Percentiles rank a stretch among this genome's conserved stretches.
Evolutionary conservation across 495 filamentous ascomycete species (phyloP).

Genomic region (Xylaria grammica): DNA sequence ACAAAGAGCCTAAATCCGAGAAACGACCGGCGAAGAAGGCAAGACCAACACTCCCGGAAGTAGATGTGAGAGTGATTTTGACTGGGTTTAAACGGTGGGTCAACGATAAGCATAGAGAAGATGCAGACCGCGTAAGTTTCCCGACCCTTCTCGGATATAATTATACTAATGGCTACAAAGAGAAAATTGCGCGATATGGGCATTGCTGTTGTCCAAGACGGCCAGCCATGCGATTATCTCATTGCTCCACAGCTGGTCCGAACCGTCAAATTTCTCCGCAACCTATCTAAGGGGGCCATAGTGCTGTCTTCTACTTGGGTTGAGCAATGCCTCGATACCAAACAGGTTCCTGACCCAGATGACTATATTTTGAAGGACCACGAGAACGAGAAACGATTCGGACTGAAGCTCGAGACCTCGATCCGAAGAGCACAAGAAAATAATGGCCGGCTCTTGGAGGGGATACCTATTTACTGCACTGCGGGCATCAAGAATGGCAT

Average conservation of each 20-base stretch:
- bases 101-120: conserved; percentile 68
- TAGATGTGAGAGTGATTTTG: conserved; percentile 73
- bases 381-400: conserved; percentile 70
- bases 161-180: conserved; percentile 52
- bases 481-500: conserved; percentile 76
- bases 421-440: conserved; percentile 74
- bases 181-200: conserved; percentile 83
- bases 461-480: conserved; percentile 80
- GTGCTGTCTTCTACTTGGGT: conserved; percentile 81
- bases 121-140: conserved; percentile 74
- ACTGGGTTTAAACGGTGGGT: conserved; percentile 84
- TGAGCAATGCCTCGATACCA: conserved; percentile 68
- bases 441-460: conserved; percentile 71
- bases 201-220: conserved; percentile 77
- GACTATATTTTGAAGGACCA: conserved; percentile 72
- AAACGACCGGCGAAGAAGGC: conserved; percentile 61
- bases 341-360: conserved; percentile 58
- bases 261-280: conserved; percentile 90
- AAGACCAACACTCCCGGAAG: conserved; percentile 62
- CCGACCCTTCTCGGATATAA: conserved; percentile 4
- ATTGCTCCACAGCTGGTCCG: conserved; percentile 85
- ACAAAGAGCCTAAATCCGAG: conserved; percentile 55
- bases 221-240: conserved; percentile 78
- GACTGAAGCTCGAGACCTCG: conserved; percentile 68
- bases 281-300: conserved; percentile 75